Percentiles rank a stretch among this genome's conserved stretches.
These are phyloP conservation scores for Sugiyamaella smithiae DNA, from an alignment of 805 yeast genomes.

Conservation along the genomic window DNA sequence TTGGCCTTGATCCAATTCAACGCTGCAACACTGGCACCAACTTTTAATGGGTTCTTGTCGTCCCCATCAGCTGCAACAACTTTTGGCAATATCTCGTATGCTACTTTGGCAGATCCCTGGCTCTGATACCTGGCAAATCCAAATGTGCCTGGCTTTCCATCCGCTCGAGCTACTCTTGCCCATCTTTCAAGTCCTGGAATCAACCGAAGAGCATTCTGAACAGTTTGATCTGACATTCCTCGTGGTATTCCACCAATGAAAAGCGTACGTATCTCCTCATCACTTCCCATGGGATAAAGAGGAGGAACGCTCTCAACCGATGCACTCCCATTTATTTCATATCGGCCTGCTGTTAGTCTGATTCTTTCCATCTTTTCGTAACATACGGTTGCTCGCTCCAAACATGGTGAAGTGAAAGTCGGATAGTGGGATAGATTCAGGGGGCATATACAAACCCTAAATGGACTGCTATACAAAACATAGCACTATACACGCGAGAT, in stretches of 20 bases:
- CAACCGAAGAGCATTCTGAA: constrained; percentile 12
- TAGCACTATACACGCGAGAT: no score
- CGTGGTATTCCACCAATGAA: constrained; percentile 21
- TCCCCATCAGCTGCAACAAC: constrained; percentile 4
- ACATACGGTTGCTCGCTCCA: neutral
- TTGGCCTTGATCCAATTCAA: constrained; percentile 9
- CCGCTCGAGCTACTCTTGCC: constrained; percentile 15
- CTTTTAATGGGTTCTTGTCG: constrained; percentile 3
- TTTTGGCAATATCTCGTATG: constrained; percentile 20
- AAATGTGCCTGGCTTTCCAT: constrained; percentile 16
- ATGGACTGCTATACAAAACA: no score
- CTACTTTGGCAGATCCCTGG: constrained; percentile 20
- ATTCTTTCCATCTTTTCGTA: neutral
- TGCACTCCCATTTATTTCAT: no score
- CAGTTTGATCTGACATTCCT: constrained; percentile 16
- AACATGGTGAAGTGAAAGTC: neutral
- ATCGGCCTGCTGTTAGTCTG: no score
- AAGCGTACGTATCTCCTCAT: constrained; percentile 23
- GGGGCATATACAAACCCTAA: no score
- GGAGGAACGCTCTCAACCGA: no score
- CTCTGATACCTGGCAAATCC: constrained; percentile 23
- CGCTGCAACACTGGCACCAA: constrained; percentile 14
- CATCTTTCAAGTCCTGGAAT: constrained; percentile 23
- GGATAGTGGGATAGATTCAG: neutral
- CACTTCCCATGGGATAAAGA: constrained; percentile 16